Evolutionary conservation across 1,139 yeast genomes (phyloP).

Genomic region (Torulaspora pretoriensis): DNA sequence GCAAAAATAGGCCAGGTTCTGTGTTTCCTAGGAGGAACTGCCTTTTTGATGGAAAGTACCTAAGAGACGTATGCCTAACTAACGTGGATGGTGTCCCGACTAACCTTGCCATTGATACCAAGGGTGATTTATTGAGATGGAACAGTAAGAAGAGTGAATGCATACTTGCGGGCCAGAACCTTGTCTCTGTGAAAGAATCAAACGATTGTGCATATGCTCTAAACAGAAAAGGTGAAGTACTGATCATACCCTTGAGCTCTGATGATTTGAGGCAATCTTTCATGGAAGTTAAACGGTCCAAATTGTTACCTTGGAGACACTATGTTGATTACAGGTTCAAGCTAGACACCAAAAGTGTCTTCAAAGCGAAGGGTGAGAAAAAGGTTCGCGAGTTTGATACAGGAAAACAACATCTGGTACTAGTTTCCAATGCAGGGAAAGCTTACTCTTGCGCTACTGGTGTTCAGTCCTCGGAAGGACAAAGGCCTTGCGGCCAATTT

Average conservation of each 20-base stretch:
- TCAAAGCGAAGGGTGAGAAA: conserved; percentile 39
- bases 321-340: conserved; percentile 25
- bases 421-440: conserved; percentile 58
- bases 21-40: conserved; percentile 54
- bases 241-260: conserved; percentile 44
- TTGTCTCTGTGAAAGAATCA: conserved; percentile 47
- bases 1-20: conserved; percentile 35
- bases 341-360: conserved; percentile 22
- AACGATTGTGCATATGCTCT: conserved; percentile 57
- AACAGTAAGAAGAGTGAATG: conserved; percentile 35
- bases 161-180: conserved; percentile 41
- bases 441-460: conserved; percentile 64
- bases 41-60: conserved; percentile 57
- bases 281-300: conserved; percentile 19
- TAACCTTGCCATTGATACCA: conserved; percentile 54
- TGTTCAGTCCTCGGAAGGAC: conserved; percentile 19
- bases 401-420: conserved; percentile 65
- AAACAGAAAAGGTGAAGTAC: conserved; percentile 49
- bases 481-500: conserved; percentile 66
- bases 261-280: conserved; percentile 17
- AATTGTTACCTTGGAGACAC: conserved; percentile 27
- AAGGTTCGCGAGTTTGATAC: conserved; percentile 48
- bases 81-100: conserved; percentile 43
- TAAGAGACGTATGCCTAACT: conserved; percentile 56
- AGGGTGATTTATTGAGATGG: conserved; percentile 78